Percentiles rank a stretch among this genome's conserved stretches.
These are phyloP conservation scores for Penstemon barbatus DNA, from an alignment of 257 asterid species.

Conservation along the genomic window DNA sequence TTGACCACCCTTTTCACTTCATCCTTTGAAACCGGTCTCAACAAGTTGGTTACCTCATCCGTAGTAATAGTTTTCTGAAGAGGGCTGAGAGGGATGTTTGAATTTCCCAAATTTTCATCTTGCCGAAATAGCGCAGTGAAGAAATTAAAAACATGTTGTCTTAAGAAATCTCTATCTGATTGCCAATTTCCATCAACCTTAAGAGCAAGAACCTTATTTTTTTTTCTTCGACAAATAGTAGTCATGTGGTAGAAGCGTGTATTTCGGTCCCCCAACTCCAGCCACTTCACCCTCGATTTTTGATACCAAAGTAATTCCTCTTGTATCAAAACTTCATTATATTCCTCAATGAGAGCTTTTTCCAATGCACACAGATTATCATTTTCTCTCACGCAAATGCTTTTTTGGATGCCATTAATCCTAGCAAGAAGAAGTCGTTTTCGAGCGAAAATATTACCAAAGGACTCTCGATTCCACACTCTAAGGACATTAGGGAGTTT, in stretches of 20 bases:
- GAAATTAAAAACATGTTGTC: neutral
- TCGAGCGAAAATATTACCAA: neutral
- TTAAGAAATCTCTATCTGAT: neutral
- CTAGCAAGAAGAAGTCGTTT: neutral
- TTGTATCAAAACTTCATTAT: neutral
- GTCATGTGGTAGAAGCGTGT: neutral
- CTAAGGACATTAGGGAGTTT: neutral
- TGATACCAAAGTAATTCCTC: neutral
- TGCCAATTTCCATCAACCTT: neutral
- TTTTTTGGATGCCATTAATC: neutral
- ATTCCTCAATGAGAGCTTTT: neutral
- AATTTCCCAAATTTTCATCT: too few relatives aligned
- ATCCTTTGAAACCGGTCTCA: neutral
- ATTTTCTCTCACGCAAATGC: neutral
- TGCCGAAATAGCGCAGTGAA: neutral
- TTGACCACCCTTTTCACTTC: neutral
- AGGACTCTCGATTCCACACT: neutral
- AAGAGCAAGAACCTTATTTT: neutral
- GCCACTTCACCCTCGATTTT: neutral
- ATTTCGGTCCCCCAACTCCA: neutral
- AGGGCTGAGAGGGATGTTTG: too few relatives aligned
- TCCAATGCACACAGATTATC: neutral
- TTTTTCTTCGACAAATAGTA: neutral
- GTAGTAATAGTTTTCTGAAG: neutral
- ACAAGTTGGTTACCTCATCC: neutral